Base-by-base conservation (phyloP, 108 stramenopile genomes). In the Fragilaria radians region DNA sequence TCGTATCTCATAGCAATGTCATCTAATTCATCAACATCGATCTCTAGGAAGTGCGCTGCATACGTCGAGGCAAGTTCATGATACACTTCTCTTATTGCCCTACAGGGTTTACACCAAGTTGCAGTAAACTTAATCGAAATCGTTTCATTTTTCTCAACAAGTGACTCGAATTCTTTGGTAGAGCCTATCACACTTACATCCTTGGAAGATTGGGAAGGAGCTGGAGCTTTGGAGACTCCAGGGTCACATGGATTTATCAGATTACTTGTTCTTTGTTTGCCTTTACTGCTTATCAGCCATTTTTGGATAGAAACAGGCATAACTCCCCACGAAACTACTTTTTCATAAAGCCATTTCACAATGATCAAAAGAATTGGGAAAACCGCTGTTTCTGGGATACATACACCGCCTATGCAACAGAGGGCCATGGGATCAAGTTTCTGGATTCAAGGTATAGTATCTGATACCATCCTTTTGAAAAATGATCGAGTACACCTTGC, bases 1-100 rank as follows among this genome's bases (percentile, higher is more conserved):
- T 67, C 65, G 55, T 65, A 75, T 33, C 83, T 48, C 9, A 61
- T 52, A 14, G 86, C 78, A 36, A 93, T 28, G 2, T 62, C 79
- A 61, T 93, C 89, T 25, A 83, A 76, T 49, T 85, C 86, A 52
- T 95, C 94, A 1, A 87, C 94, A 66, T 93, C 91, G 0, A 91
- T 70, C 26, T 59, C 63, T 0, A 74, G 57, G 51, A 85, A 75
- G 4, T 18, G 28, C 5, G 49, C 48, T 0, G 34, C 46, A 34
- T 79, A 53, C 48, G 67, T 52, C 11, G 68, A 47, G 11, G 81
- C 73, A n/a, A 84, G 46, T 28, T 68, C 46, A 30, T 72, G 54
- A 57, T 76, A 88, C 53, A 77, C 50, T 2, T 89, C 85, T 26
- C 79, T 76, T 58, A 95, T 87, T 26, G 57, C 57, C 52, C 85